phyloP scores from a whole-genome alignment of 1,139 yeast species.

The Candida tetrigidarum region DNA sequence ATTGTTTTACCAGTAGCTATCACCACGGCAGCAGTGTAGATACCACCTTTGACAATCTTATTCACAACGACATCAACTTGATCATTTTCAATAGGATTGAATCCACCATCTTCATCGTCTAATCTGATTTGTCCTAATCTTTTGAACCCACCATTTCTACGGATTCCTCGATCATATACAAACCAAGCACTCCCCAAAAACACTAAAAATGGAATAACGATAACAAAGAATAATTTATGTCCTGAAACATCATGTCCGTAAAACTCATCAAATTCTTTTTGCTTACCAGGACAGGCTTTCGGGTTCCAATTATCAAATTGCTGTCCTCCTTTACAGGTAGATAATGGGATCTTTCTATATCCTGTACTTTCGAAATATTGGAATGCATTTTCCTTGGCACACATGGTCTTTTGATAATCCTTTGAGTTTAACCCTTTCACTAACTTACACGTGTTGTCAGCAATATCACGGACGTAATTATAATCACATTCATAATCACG shows the following conservation, averaged over 20 bases:
- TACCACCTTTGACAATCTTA: conserved; percentile 61
- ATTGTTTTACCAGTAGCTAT: conserved; percentile 46
- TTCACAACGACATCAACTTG: conserved; percentile 67
- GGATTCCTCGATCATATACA: conserved; percentile 80
- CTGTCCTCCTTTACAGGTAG: conserved; percentile 50
- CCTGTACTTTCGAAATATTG: conserved; percentile 57
- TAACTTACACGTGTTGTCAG: conserved; percentile 86
- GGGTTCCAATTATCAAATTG: conserved; percentile 67
- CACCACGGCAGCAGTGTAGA: conserved; percentile 52
- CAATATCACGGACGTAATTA: conserved; percentile 63
- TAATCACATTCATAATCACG: conserved; percentile 94
- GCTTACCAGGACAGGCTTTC: conserved; percentile 87
- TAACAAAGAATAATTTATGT: conserved; percentile 51
- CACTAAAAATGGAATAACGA: conserved; percentile 60
- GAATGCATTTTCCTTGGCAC: conserved; percentile 57
- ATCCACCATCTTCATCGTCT: conserved; percentile 69
- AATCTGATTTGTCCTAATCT: conserved; percentile 87
- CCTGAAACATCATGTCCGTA: conserved; percentile 65
- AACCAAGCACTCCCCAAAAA: conserved; percentile 67
- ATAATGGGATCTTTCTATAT: conserved; percentile 47
- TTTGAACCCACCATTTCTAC: conserved; percentile 79
- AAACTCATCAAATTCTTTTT: conserved; percentile 60
- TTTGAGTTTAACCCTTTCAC: conserved; percentile 72
- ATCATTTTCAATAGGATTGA: conserved; percentile 68
- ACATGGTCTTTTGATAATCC: conserved; percentile 62